Evolutionary conservation across 1,284 basidiomycete species (phyloP).

Genomic region (Pascua guehoae): DNA sequence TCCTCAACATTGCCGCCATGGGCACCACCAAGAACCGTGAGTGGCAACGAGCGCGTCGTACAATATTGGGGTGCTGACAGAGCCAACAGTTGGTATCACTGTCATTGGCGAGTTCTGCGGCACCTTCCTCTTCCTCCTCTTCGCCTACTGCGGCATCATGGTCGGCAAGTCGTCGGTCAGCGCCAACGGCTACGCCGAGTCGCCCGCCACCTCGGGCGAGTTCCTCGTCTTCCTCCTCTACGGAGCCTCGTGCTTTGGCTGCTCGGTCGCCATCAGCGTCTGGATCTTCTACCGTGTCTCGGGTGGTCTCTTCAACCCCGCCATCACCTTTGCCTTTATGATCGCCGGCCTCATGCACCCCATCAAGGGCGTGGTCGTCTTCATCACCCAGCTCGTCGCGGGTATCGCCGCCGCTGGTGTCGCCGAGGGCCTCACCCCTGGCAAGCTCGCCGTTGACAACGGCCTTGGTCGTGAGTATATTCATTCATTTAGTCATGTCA

Average conservation of each 20-base stretch:
- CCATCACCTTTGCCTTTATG: constrained; percentile 50
- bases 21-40: too few relatives aligned
- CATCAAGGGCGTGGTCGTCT: constrained; percentile 45
- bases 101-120: constrained; percentile 53
- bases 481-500: not conserved
- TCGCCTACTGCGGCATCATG: constrained; percentile 48
- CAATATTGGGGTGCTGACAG: too few relatives aligned
- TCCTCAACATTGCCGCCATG: too few relatives aligned
- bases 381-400: constrained; percentile 50
- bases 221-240: constrained; percentile 28
- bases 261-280: constrained; percentile 48
- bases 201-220: too few relatives aligned
- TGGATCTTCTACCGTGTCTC: constrained; percentile 53
- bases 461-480: too few relatives aligned
- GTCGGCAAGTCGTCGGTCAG: constrained; percentile 11
- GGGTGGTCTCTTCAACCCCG: constrained; percentile 51
- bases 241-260: constrained; percentile 52
- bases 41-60: too few relatives aligned
- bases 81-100: constrained; percentile 30
- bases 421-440: constrained; percentile 48
- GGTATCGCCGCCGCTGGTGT: constrained; percentile 52
- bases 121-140: constrained; percentile 51
- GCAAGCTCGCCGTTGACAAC: constrained; percentile 31
- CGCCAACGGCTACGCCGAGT: too few relatives aligned
- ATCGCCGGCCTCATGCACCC: constrained; percentile 50